phyloP scores from a whole-genome alignment of 306 rosid species.

The Adenanthera pavonina region DNA sequence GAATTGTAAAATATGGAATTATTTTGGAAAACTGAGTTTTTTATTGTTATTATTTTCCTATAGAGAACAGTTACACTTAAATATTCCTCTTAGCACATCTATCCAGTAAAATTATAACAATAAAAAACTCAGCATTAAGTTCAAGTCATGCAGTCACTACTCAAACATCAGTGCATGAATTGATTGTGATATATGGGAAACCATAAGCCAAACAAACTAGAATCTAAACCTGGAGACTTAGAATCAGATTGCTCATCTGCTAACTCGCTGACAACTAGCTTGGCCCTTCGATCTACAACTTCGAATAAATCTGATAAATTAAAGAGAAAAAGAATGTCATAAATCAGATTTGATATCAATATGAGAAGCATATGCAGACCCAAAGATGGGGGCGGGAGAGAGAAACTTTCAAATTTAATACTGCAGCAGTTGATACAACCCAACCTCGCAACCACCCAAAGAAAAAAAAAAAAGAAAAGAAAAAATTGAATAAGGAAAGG shows the following conservation, averaged over 20 bases:
- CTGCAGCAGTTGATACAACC: constrained; percentile 16
- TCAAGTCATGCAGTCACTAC: constrained; percentile 13
- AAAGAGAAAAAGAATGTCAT: constrained; percentile 8
- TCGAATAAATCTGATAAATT: constrained; percentile 73
- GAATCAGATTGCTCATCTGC: constrained; percentile 74
- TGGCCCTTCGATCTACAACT: constrained; percentile 95
- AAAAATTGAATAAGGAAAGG: neutral
- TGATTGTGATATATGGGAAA: neutral
- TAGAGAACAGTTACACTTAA: neutral
- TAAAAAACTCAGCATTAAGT: constrained; percentile 9
- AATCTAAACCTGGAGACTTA: constrained; percentile 71
- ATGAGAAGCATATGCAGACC: neutral
- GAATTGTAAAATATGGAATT: neutral
- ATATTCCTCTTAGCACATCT: neutral
- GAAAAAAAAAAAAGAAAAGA: neutral
- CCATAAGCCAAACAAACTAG: constrained; percentile 9
- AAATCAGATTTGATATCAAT: constrained; percentile 22
- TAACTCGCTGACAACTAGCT: constrained; percentile 77
- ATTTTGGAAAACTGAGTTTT: neutral
- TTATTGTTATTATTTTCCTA: neutral
- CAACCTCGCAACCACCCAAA: neutral
- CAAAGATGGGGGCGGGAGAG: neutral
- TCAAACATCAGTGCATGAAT: neutral
- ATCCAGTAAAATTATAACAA: constrained; percentile 11
- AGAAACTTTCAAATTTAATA: constrained; percentile 8